Evolutionary conservation across 2,329 filamentous ascomycete genomes (phyloP), one percentile per base, ranked within the genome.

Genomic region (Xylaria sp.): DNA sequence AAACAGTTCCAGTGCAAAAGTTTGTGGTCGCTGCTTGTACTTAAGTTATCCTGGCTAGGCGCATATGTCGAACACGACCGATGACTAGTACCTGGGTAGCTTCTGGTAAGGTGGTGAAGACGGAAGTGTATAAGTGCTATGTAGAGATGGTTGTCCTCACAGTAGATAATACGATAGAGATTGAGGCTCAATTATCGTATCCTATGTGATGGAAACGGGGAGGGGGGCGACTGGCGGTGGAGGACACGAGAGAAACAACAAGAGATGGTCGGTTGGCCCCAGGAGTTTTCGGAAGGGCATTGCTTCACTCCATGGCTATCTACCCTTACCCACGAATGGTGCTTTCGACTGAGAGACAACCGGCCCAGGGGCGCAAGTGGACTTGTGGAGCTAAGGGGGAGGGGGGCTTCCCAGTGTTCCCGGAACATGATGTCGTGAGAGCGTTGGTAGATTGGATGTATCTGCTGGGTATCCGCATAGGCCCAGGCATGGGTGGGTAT

Each of bases 231-330:
- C 70, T 72, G 69, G 75, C 73, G 74, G 73, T 74, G 73, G 75
- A 76, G 74, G 75, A 70, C 65, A 73, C 70, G 71, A 74, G 74
- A 73, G 73, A 74, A 72, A 75, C 71, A 72, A 74, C 72, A 72
- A 74, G 73, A 75, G 73, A 75, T 71, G 73, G 73, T 68, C 70
- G 72, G 73, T 69, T 67, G 69, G 71, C 74, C 75, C 70, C 74
- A 75, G 72, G 75, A 75, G 73, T 74, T 75, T 75, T 76, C 74
- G 66, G 70, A 74, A 70, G 74, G 73, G 70, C 71, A 73, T 67
- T 70, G 71, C 72, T 72, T 68, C 67, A 66, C 68, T 68, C 68
- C 65, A 65, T 68, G 57, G 48, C 69, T 56, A 75, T 70, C 74
- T 72, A 73, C 74, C 74, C 75, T 77, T 66, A 75, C 75, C 74